These are phyloP conservation scores for Aspergillus pseudotamarii DNA, from an alignment of 2,329 filamentous ascomycete species.

Conservation along the genomic window DNA sequence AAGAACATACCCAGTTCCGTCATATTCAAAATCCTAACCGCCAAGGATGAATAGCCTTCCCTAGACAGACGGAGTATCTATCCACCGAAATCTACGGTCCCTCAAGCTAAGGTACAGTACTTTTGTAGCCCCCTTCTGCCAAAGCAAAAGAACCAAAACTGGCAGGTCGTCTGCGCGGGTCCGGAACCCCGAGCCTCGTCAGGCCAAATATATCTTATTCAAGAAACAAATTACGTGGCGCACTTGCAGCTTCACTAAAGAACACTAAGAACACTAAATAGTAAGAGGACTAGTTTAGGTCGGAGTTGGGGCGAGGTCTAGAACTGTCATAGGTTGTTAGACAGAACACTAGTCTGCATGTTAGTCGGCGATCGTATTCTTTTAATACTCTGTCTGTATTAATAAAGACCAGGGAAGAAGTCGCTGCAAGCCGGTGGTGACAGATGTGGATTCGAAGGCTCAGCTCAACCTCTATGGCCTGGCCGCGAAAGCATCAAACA, in stretches of 20 bases:
- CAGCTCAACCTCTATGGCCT: not conserved
- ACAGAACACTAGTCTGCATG: not conserved
- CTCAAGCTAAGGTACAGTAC: not conserved
- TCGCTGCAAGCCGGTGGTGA: not conserved
- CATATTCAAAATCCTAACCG: not conserved
- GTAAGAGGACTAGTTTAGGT: not conserved
- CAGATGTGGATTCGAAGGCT: not conserved
- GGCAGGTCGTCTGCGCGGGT: not conserved
- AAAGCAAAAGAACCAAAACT: not conserved
- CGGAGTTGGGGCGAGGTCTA: not conserved
- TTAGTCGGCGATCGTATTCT: not conserved
- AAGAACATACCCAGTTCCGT: not conserved
- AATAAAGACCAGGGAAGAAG: not conserved
- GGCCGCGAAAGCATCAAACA: not conserved
- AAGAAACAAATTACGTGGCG: not conserved
- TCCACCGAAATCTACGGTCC: not conserved
- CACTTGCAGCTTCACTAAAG: not conserved
- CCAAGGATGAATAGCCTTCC: not conserved
- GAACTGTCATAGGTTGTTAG: not conserved
- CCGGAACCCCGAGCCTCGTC: not conserved
- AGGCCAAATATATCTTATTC: not conserved
- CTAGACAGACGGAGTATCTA: not conserved
- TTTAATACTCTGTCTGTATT: not conserved
- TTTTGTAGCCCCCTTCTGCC: not conserved
- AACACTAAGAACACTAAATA: not conserved